Base-by-base conservation (phyloP, 2,329 filamentous ascomycete species). In the Dactylellina haptotyla region DNA sequence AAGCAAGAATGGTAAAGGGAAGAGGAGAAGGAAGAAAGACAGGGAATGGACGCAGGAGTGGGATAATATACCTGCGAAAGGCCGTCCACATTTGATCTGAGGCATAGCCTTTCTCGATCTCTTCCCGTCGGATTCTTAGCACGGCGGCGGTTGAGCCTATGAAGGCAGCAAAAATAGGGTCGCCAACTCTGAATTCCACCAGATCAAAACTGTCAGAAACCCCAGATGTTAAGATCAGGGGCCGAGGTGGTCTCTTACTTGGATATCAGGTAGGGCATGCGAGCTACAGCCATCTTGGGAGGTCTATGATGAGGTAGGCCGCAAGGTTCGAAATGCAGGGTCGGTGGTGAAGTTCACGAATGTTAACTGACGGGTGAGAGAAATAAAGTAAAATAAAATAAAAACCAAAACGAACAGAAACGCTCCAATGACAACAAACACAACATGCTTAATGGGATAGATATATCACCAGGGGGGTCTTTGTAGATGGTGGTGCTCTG, bases 81-180 rank as follows among this genome's bases (percentile, higher is more conserved):
- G 66, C 59, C 32, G 64, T 34, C 75, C 75, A 75, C 9, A 75
- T 57, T 58, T 78, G 72, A 8, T 39, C 43, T 3, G 58, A 18
- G 5, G 25, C 39, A 9, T 58, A 32, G n/a, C 76, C 77, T 18
- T 73, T 82, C 75, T 85, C 84, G 43, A 79, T 81, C 78, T 87
- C 83, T 75, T 87, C 85, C 10, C 85, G 82, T 64, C 83, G 84
- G 75, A 87, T 85, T n/a, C 85, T 83, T 18, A 84, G 79, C 20
- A 82, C 79, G 10, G 85, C 83, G n/a, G 85, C 84, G 6, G 83
- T 82, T 8, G 83, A 78, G 51, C 85, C 85, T 77, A 87, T 85
- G 73, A 82, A 79, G 37, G 84, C 65, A 23, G 85, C 85, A 76
- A 87, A 87, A 67, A 87, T 62, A 30, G 85, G 85, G 77, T 87